Conservation (phyloP, 2,329 filamentous ascomycete genomes). For the Anthostomella pinea region DNA sequence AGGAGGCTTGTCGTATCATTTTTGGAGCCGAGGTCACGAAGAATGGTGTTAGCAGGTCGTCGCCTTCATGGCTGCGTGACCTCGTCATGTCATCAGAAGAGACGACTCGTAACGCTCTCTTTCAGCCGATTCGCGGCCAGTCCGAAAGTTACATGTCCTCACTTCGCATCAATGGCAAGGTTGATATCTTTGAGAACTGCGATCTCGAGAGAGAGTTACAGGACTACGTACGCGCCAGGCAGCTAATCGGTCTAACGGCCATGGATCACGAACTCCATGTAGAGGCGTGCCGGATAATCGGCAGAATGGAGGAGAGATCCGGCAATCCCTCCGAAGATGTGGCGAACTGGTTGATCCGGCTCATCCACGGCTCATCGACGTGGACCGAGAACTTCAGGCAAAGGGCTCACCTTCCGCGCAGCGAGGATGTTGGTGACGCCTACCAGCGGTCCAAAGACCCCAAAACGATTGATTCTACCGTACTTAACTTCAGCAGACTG, state of each 20-base stretch:
- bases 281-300: conserved; percentile 57
- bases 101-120: conserved; percentile 42
- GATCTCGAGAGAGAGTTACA: conserved; percentile 54
- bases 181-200: conserved; percentile 55
- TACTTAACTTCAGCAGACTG: conserved; percentile 56
- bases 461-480: conserved; percentile 55
- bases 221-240: conserved; percentile 50
- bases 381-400: conserved; percentile 57
- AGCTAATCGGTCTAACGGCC: conserved; percentile 54
- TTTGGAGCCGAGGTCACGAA: conserved; percentile 51
- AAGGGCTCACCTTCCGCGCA: conserved; percentile 55
- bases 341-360: conserved; percentile 55
- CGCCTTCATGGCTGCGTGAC: conserved; percentile 56
- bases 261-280: conserved; percentile 59
- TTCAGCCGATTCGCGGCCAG: conserved; percentile 45
- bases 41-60: conserved; percentile 36
- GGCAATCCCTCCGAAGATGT: conserved; percentile 47
- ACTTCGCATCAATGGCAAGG: conserved; percentile 57
- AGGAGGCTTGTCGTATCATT: conserved; percentile 59
- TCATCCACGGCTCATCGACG: conserved; percentile 46
- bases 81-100: conserved; percentile 50
- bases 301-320: conserved; percentile 53
- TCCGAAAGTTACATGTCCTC: conserved; percentile 46
- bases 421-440: conserved; percentile 51
- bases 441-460: conserved; percentile 51